Conservation (phyloP, 441 rosid genomes). For the Monsonia emarginata region DNA sequence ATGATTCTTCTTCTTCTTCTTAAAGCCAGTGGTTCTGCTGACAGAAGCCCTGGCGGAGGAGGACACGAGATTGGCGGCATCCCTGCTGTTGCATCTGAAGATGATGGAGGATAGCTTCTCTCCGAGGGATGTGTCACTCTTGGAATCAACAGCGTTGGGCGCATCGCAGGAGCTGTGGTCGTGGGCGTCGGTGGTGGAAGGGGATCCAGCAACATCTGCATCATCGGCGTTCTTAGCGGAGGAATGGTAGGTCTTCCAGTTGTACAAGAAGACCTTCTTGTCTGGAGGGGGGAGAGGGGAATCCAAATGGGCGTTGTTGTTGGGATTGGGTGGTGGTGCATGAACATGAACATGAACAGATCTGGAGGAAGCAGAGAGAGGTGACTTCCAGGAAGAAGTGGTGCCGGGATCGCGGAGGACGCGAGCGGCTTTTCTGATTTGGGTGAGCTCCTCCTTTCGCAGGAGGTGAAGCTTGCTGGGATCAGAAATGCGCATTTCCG, state of each 20-base stretch:
- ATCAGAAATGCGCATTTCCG: slow-evolving; percentile 51
- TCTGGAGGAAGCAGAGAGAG: slow-evolving; percentile 52
- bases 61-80: slow-evolving; percentile 45
- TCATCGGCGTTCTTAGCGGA: slow-evolving; percentile 28
- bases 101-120: slow-evolving; percentile 39
- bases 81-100: slow-evolving; percentile 36
- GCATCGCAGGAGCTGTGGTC: slow-evolving; percentile 71
- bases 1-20: slow-evolving; percentile 34
- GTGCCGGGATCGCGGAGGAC: slow-evolving; percentile 88
- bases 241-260: slow-evolving; percentile 68
- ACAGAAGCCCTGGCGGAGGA: slow-evolving; percentile 26
- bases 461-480: slow-evolving; percentile 58
- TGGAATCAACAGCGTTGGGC: slow-evolving; percentile 47
- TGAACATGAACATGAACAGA: too few relatives aligned
- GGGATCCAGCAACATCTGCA: slow-evolving; percentile 26
- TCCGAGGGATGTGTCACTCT: slow-evolving; percentile 40
- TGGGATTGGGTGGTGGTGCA: slow-evolving; percentile 12
- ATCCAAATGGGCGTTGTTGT: slow-evolving; percentile 22
- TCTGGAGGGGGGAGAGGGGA: slow-evolving; percentile 27
- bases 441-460: slow-evolving; percentile 72
- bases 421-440: slow-evolving; percentile 75
- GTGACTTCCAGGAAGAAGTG: slow-evolving; percentile 77
- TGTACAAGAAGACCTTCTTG: slow-evolving; percentile 57
- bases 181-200: slow-evolving; percentile 47
- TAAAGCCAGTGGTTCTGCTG: slow-evolving; percentile 17